phyloP scores from a whole-genome alignment of 305 asterid species.

The Ilex paraguariensis region DNA sequence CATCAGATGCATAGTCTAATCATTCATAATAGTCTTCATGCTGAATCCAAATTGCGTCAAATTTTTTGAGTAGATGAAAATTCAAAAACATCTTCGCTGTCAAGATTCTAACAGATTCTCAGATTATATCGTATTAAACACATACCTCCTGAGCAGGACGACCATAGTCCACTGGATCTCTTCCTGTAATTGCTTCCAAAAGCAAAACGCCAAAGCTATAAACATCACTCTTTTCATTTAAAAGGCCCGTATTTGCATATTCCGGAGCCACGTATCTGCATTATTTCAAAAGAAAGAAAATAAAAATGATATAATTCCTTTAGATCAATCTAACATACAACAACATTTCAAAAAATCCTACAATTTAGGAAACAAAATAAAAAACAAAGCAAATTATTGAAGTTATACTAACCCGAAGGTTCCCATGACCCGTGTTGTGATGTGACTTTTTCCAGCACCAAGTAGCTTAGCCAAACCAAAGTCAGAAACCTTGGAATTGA shows the following conservation, averaged over 20 bases:
- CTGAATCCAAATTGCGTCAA: too few species aligned
- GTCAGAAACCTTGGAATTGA: slow-evolving; percentile 90
- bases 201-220: slow-evolving; percentile 91
- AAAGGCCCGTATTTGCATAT: slow-evolving; percentile 86
- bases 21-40: too few species aligned
- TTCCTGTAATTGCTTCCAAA: slow-evolving; percentile 82
- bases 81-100: neutral
- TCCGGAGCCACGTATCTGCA: slow-evolving; percentile 96
- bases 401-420: slow-evolving; percentile 74
- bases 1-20: neutral
- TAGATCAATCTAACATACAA: neutral
- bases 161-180: slow-evolving; percentile 94
- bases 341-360: neutral
- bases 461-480: slow-evolving; percentile 94
- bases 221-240: slow-evolving; percentile 88
- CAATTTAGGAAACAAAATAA: neutral
- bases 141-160: slow-evolving; percentile 90
- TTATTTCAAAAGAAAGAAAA: slow-evolving; percentile 5
- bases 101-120: neutral
- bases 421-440: slow-evolving; percentile 95
- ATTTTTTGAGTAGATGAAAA: too few species aligned
- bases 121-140: neutral
- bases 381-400: neutral
- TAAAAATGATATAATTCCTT: neutral
- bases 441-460: slow-evolving; percentile 91